Evolutionary conservation across 345 rosid species (phyloP).

Genomic region (Hirschfeldia incana): DNA sequence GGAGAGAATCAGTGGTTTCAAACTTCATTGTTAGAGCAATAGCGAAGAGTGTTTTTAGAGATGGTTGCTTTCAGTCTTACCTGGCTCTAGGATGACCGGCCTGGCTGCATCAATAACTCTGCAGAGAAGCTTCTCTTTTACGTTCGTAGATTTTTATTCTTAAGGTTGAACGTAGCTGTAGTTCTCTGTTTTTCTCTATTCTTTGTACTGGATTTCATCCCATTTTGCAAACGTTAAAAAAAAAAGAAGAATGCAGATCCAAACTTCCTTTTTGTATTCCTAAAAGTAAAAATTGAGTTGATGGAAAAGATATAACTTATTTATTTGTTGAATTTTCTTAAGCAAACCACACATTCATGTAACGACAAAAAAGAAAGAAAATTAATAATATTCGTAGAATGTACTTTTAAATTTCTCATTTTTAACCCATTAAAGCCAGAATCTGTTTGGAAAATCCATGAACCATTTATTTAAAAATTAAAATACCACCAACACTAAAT

Average conservation of each 20-base stretch:
- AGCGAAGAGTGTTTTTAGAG: too few relatives aligned
- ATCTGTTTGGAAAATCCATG: constrained; percentile 25
- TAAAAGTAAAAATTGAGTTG: not conserved
- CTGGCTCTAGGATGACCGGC: too few relatives aligned
- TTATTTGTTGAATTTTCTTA: constrained; percentile 12
- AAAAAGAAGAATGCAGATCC: constrained; percentile 11
- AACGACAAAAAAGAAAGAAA: constrained; percentile 9
- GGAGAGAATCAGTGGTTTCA: too few relatives aligned
- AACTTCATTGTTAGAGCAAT: too few relatives aligned
- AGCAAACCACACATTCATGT: constrained; percentile 5
- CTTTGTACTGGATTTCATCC: too few relatives aligned
- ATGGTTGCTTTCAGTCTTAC: too few relatives aligned
- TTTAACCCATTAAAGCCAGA: constrained; percentile 23
- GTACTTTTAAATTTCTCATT: not conserved
- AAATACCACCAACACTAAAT: not conserved
- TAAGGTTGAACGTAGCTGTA: too few relatives aligned
- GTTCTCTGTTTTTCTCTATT: too few relatives aligned
- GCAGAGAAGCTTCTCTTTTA: too few relatives aligned
- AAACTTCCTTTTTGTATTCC: not conserved
- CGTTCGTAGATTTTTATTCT: too few relatives aligned
- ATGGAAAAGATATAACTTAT: not conserved
- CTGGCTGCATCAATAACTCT: too few relatives aligned
- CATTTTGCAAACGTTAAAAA: too few relatives aligned
- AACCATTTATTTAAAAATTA: not conserved
- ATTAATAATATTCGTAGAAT: not conserved